Evolutionary conservation across 306 rosid species (phyloP).

Genomic region (Calophaca sinica): DNA sequence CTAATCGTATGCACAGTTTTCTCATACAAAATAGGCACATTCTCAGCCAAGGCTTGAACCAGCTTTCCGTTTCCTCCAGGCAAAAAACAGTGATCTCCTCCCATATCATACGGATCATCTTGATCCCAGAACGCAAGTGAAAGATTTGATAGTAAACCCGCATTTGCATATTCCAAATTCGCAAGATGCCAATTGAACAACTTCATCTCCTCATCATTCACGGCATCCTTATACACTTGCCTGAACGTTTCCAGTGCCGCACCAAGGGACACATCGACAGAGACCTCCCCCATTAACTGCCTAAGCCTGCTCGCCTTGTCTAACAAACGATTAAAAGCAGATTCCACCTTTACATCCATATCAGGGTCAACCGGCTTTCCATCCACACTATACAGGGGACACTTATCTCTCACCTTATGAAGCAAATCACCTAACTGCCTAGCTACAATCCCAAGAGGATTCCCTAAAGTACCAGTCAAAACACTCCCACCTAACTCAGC

Average conservation of each 20-base stretch:
- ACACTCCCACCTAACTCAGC: constrained; percentile 99
- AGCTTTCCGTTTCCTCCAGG: constrained; percentile 94
- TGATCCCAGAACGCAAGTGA: constrained; percentile 99
- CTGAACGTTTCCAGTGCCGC: constrained; percentile 88
- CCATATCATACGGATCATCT: constrained; percentile 98
- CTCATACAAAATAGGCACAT: constrained; percentile 79
- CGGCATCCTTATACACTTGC: constrained; percentile 74
- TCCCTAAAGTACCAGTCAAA: constrained; percentile 91
- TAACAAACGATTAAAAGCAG: constrained; percentile 76
- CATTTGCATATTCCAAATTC: constrained; percentile 95
- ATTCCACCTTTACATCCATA: constrained; percentile 88
- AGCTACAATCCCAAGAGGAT: constrained; percentile 92
- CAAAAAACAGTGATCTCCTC: constrained; percentile 97
- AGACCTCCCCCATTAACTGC: constrained; percentile 94
- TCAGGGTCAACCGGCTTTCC: constrained; percentile 86
- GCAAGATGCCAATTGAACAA: constrained; percentile 99
- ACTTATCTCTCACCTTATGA: constrained; percentile 93
- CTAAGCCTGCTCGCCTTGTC: constrained; percentile 91
- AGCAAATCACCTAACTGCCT: constrained; percentile 77
- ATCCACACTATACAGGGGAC: constrained; percentile 79
- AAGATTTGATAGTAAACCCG: constrained; percentile 80
- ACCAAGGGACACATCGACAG: constrained; percentile 95
- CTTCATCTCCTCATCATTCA: constrained; percentile 79
- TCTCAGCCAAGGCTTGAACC: constrained; percentile 87
- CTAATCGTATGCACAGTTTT: constrained; percentile 76